phyloP scores from a whole-genome alignment of 2,329 filamentous ascomycete genomes.

The Xylariaceae sp. region DNA sequence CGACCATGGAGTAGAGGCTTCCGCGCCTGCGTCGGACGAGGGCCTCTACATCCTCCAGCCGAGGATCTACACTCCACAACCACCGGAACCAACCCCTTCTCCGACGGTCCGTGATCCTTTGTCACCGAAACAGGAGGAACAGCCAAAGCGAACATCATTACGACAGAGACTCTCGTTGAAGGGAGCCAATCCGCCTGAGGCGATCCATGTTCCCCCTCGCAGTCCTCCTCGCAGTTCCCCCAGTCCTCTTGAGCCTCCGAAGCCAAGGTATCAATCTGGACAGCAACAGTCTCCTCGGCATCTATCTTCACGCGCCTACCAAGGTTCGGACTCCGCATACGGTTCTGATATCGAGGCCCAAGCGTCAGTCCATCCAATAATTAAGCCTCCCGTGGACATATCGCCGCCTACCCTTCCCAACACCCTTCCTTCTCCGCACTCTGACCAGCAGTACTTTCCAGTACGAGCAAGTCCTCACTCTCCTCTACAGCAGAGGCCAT shows the following conservation, averaged over 20 bases:
- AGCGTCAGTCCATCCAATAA: conserved; percentile 40
- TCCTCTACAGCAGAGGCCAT: conserved; percentile 62
- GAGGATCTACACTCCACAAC: conserved; percentile 58
- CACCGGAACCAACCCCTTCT: conserved; percentile 51
- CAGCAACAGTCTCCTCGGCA: conserved; percentile 24
- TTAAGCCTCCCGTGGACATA: conserved; percentile 37
- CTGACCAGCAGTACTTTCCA: conserved; percentile 63
- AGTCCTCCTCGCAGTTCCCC: conserved; percentile 31
- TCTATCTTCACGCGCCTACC: conserved; percentile 35
- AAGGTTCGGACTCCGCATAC: conserved; percentile 51
- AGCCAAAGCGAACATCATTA: conserved; percentile 48
- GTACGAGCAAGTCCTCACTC: conserved; percentile 66
- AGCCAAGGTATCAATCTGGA: conserved; percentile 30
- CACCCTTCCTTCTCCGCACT: conserved; percentile 51
- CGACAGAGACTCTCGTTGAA: conserved; percentile 59
- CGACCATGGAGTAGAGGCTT: conserved; percentile 24
- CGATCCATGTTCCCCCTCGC: conserved; percentile 56
- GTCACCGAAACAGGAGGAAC: conserved; percentile 32
- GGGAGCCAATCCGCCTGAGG: conserved; percentile 51
- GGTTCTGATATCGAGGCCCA: conserved; percentile 50
- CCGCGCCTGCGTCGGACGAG: conserved; percentile 39
- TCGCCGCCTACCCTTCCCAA: conserved; percentile 43
- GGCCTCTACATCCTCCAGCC: conserved; percentile 59
- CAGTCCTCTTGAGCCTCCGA: conserved; percentile 37
- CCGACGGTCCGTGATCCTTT: conserved; percentile 43